Evolutionary conservation across 306 rosid species (phyloP), one percentile per base, ranked within the genome.

Genomic region (Lathyrus aphaca): DNA sequence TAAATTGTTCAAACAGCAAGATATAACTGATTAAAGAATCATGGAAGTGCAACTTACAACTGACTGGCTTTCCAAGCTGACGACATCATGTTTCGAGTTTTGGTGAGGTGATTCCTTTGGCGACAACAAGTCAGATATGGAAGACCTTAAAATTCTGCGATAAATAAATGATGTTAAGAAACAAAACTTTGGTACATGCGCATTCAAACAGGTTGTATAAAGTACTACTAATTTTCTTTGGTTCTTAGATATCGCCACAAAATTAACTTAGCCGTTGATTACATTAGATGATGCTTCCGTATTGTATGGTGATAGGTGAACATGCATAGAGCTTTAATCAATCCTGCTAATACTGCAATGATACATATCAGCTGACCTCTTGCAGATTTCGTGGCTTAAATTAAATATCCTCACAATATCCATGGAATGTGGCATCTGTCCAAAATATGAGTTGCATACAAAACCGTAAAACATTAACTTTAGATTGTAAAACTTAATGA

Each of bases 221-320:
- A 45, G 49, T 46, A 16, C 18, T 19, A 42, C 30, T 23, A 66
- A 69, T 5, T 82, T 69, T 86, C 97, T 37, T 77, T 77, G 19
- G 85, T 82, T 7, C n/a, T 90, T 93, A 84, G 86, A 93, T 76
- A 90, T 85, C 77, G 86, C 82, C 23, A 87, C 96, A 69, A 90
- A 21, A 21, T 21, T 21, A 21, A 21, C n/a, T n/a, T n/a, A n/a
- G n/a, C n/a, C n/a, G n/a, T n/a, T n/a, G n/a, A n/a, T n/a, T n/a
- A n/a, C n/a, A n/a, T n/a, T n/a, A n/a, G n/a, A n/a, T n/a, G n/a
- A n/a, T n/a, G n/a, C n/a, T n/a, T n/a, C n/a, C n/a, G n/a, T n/a
- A n/a, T n/a, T n/a, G n/a, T n/a, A n/a, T n/a, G n/a, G n/a, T n/a
- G n/a, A n/a, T n/a, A n/a, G n/a, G n/a, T n/a, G n/a, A n/a, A n/a